These are phyloP conservation scores for Fraxinus ornus DNA, from an alignment of 305 asterid genomes.

Conservation along the genomic window DNA sequence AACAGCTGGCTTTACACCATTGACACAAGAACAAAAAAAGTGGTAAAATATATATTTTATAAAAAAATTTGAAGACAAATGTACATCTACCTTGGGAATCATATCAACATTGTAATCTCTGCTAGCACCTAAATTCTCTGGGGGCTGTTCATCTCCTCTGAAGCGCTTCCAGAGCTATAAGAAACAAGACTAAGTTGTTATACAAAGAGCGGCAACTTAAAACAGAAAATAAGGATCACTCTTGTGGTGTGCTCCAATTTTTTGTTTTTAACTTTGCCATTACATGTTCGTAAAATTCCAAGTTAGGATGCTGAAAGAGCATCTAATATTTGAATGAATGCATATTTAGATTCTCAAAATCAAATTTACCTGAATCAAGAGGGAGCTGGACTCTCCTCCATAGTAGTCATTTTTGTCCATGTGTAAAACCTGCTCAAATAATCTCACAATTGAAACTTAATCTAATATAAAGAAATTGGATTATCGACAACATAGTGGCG, in stretches of 20 bases:
- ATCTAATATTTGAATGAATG: not conserved
- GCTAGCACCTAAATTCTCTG: slow-evolving; percentile 70
- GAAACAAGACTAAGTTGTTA: slow-evolving; percentile 16
- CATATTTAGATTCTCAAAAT: not conserved
- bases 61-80: not conserved
- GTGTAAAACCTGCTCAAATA: slow-evolving; percentile 49
- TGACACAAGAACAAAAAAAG: not conserved
- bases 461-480: not conserved
- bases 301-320: not conserved
- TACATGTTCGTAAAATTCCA: not conserved
- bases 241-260: not conserved
- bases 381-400: slow-evolving; percentile 87
- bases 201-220: not conserved
- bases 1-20: not conserved
- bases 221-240: not conserved
- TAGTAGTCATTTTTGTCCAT: slow-evolving; percentile 92
- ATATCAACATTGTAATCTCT: slow-evolving; percentile 94
- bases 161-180: slow-evolving; percentile 84
- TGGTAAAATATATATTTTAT: slow-evolving; percentile 10
- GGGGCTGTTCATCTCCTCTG: slow-evolving; percentile 69
- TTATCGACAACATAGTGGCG: not conserved
- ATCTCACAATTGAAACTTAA: not conserved
- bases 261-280: not conserved
- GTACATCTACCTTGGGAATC: slow-evolving; percentile 74
- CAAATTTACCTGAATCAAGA: slow-evolving; percentile 60